These are phyloP conservation scores for Zopfia rhizophila DNA, from an alignment of 2,329 filamentous ascomycete species.

Conservation along the genomic window DNA sequence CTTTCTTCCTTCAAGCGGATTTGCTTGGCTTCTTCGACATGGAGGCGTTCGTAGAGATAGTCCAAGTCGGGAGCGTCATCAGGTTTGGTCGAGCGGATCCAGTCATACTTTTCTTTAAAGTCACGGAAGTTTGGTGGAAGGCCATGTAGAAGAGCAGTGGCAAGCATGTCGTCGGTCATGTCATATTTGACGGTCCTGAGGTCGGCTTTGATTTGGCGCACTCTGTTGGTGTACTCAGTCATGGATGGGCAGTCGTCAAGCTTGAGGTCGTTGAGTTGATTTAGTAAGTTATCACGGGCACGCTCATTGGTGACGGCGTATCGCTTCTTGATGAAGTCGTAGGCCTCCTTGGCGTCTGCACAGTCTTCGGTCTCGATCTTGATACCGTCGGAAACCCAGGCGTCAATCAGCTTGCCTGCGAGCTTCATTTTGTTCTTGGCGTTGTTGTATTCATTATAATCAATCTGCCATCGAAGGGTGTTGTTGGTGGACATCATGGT, in stretches of 20 bases:
- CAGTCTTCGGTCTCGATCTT: slow-evolving; percentile 1
- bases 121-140: slow-evolving; percentile 1
- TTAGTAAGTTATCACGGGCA: slow-evolving; percentile 1
- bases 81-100: slow-evolving; percentile 1
- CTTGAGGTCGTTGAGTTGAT: slow-evolving; percentile 1
- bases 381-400: not conserved
- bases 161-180: slow-evolving; percentile 1
- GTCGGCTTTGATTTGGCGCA: not conserved
- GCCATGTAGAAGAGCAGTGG: slow-evolving; percentile 1
- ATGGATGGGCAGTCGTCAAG: slow-evolving; percentile 1
- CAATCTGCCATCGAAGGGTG: not conserved
- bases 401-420: not conserved
- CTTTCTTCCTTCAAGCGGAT: too few relatives aligned
- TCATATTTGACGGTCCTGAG: slow-evolving; percentile 1
- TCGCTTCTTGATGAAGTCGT: slow-evolving; percentile 1
- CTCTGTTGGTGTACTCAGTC: not conserved
- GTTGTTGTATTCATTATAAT: not conserved
- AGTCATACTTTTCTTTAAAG: slow-evolving; percentile 1
- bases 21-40: slow-evolving; percentile 1
- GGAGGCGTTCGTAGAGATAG: not conserved
- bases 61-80: slow-evolving; percentile 1
- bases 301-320: not conserved
- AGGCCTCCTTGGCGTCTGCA: slow-evolving; percentile 1
- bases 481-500: slow-evolving; percentile 1
- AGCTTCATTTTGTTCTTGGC: slow-evolving; percentile 1